Percentiles rank a stretch among this genome's conserved stretches.
Conservation (phyloP, 2,329 filamentous ascomycete genomes). For the Botrytis paeoniae region DNA sequence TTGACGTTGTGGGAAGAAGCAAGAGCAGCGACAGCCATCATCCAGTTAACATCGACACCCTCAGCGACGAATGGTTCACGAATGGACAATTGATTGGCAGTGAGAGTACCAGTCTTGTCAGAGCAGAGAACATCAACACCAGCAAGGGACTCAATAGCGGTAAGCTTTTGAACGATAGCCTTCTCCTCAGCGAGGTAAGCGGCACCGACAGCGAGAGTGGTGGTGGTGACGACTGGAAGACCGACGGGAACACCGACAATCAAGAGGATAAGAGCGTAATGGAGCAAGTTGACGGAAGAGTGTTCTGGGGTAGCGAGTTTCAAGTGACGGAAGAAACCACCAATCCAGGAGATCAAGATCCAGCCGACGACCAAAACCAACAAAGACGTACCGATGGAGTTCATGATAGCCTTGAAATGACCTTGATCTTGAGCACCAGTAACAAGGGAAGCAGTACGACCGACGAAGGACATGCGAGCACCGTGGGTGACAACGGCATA, state of each 20-base stretch:
- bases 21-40: slow-evolving; percentile 77
- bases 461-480: slow-evolving; percentile 72
- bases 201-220: slow-evolving; percentile 72
- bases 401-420: slow-evolving; percentile 82
- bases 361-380: slow-evolving; percentile 75
- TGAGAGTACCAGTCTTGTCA: slow-evolving; percentile 78
- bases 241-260: slow-evolving; percentile 78
- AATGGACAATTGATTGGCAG: slow-evolving; percentile 71
- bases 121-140: slow-evolving; percentile 78
- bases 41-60: slow-evolving; percentile 77
- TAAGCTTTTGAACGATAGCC: slow-evolving; percentile 77
- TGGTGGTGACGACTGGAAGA: slow-evolving; percentile 76
- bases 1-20: slow-evolving; percentile 77
- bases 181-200: slow-evolving; percentile 75
- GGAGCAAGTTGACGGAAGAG: slow-evolving; percentile 61
- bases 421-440: slow-evolving; percentile 73
- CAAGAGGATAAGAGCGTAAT: slow-evolving; percentile 67
- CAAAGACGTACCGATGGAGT: slow-evolving; percentile 72
- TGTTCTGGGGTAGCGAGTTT: slow-evolving; percentile 57
- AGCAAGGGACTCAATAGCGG: slow-evolving; percentile 72
- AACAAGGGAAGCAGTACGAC: slow-evolving; percentile 70
- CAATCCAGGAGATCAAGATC: slow-evolving; percentile 73
- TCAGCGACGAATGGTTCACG: slow-evolving; percentile 75
- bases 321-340: slow-evolving; percentile 73
- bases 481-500: slow-evolving; percentile 66